Percentiles rank a stretch among this genome's conserved stretches.
Conservation (phyloP, 176 grass and related monocot species). For the Puccinellia tenuiflora region DNA sequence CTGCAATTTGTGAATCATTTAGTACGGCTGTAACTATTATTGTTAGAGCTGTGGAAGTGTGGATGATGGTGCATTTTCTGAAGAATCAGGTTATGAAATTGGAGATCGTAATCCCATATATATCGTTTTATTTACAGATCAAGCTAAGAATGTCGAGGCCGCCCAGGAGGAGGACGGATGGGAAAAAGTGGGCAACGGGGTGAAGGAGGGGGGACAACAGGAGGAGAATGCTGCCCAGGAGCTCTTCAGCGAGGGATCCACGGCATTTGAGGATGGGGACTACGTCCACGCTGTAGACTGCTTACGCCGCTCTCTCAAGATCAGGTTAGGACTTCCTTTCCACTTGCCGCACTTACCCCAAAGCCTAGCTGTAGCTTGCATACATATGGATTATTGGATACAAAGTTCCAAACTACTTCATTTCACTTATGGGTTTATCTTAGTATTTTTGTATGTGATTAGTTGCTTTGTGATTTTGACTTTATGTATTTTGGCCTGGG, state of each 20-base stretch:
- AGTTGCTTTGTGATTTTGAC: background rate
- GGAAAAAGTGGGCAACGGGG: background rate
- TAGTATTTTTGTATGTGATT: background rate
- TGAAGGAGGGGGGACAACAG: background rate
- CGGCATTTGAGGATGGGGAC: slow-evolving; percentile 64
- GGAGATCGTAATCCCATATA: background rate
- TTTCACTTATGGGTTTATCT: background rate
- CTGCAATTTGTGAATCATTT: background rate
- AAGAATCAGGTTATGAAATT: background rate
- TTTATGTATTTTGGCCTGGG: background rate
- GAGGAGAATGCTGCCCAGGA: slow-evolving; percentile 54
- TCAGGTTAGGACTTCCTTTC: slow-evolving; percentile 52
- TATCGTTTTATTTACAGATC: background rate
- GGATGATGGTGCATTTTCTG: background rate
- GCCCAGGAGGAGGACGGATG: background rate
- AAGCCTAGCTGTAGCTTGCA: background rate
- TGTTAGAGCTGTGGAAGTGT: background rate
- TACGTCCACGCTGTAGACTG: slow-evolving; percentile 48
- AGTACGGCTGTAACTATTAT: background rate
- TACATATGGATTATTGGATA: background rate
- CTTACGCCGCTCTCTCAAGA: slow-evolving; percentile 61
- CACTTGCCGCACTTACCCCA: background rate
- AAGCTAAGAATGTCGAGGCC: background rate
- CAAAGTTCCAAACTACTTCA: background rate
- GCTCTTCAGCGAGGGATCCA: slow-evolving; percentile 53